Conservation (phyloP, 495 filamentous ascomycete species). For the Xylaria cubensis region DNA sequence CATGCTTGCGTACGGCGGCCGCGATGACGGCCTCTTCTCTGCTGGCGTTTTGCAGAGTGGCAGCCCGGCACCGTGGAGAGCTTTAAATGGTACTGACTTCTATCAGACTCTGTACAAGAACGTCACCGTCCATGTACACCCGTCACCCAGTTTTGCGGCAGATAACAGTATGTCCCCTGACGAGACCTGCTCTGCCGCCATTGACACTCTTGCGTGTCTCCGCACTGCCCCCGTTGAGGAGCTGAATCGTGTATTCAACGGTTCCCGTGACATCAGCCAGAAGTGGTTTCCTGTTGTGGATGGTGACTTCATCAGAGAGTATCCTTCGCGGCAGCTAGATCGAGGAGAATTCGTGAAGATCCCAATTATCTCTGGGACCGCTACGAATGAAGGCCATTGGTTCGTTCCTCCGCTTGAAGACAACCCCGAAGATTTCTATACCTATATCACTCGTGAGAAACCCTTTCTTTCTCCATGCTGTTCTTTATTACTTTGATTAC, state of each 20-base stretch:
- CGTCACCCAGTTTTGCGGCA: neutral
- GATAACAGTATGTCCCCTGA: constrained; percentile 21
- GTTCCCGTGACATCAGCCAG: neutral
- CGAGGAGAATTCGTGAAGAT: constrained; percentile 55
- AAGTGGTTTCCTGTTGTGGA: constrained; percentile 52
- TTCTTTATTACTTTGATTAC: too few relatives aligned
- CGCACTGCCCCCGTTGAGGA: constrained; percentile 33
- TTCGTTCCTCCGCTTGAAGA: neutral
- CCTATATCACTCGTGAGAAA: too few relatives aligned
- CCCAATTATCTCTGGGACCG: constrained; percentile 50
- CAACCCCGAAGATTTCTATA: neutral
- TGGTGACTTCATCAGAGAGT: constrained; percentile 48
- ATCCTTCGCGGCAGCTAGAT: constrained; percentile 3
- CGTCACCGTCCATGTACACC: constrained; percentile 31
- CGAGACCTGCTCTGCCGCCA: too few relatives aligned
- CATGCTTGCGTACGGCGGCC: constrained; percentile 33
- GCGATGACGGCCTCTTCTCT: constrained; percentile 55
- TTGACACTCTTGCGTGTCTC: constrained; percentile 44
- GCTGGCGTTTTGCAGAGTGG: constrained; percentile 52
- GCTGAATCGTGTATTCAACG: constrained; percentile 23
- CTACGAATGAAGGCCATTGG: too few relatives aligned
- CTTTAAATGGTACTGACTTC: neutral
- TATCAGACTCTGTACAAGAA: constrained; percentile 37
- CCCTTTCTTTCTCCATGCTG: too few relatives aligned
- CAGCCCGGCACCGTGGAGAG: neutral